phyloP scores from a whole-genome alignment of 441 rosid species.

The Euphorbia celastroides region DNA sequence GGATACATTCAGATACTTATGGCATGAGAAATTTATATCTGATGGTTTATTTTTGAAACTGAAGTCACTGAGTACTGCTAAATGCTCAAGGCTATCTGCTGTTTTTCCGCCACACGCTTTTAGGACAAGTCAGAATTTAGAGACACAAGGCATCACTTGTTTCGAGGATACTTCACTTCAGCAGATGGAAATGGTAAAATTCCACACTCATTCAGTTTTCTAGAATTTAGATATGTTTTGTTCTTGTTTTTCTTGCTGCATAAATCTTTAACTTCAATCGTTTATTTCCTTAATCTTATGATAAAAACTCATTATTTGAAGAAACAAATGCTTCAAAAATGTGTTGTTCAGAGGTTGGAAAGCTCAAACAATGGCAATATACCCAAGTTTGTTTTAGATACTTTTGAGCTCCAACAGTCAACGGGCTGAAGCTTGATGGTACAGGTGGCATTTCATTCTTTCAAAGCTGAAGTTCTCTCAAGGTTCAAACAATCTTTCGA shows the following conservation, averaged over 20 bases:
- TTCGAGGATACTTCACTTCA: slow-evolving; percentile 1
- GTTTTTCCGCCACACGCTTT: neutral
- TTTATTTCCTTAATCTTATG: neutral
- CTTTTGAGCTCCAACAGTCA: neutral
- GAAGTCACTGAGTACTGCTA: neutral
- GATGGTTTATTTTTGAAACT: slow-evolving; percentile 1
- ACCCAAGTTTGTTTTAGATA: neutral
- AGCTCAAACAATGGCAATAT: neutral
- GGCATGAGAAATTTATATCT: neutral
- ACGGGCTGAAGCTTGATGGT: neutral
- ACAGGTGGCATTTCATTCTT: neutral
- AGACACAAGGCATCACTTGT: neutral
- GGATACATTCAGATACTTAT: neutral
- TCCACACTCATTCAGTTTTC: neutral
- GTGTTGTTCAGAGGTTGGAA: neutral
- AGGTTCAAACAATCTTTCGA: neutral
- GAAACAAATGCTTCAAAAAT: no score
- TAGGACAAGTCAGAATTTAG: neutral
- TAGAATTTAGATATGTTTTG: no score
- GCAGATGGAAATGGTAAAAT: neutral
- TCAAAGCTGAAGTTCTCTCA: neutral
- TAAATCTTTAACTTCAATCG: no score
- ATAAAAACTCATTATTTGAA: neutral
- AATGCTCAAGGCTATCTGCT: neutral
- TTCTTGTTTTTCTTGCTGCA: no score